Conservation (phyloP, 176 grass and related monocot genomes). For the Rhynchospora pubera region DNA sequence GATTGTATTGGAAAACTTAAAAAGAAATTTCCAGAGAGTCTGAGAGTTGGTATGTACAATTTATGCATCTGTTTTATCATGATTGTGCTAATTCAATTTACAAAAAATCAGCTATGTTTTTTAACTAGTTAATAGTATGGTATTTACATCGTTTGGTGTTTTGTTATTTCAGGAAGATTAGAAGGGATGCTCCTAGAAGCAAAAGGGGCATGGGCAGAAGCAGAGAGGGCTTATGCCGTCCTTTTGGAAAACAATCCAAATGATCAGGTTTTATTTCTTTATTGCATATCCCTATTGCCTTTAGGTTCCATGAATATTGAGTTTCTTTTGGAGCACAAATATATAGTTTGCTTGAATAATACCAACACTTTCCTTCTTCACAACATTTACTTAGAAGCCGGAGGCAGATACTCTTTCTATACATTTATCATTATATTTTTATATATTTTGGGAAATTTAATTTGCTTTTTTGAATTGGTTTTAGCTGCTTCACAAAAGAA, state of each 20-base stretch:
- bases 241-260: constrained; percentile 71
- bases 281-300: background rate
- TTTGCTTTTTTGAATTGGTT: constrained; percentile 18
- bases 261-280: constrained; percentile 64
- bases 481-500: constrained; percentile 85
- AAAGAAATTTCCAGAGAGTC: constrained; percentile 71
- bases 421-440: background rate
- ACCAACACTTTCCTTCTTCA: background rate
- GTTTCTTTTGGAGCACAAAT: too few species aligned
- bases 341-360: too few species aligned
- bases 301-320: too few species aligned
- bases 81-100: background rate
- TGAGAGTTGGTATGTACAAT: constrained; percentile 56
- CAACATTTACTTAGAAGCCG: background rate
- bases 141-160: background rate
- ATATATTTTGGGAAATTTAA: constrained; percentile 3
- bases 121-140: background rate
- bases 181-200: constrained; percentile 78
- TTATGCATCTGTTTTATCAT: background rate
- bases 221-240: constrained; percentile 66
- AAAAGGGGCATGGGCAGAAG: constrained; percentile 59
- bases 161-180: constrained; percentile 25
- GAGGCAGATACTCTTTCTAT: background rate
- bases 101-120: background rate
- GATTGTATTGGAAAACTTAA: constrained; percentile 68